Evolutionary conservation across 208 protist species (phyloP).

Genomic region (Entamoeba moshkovskii): DNA sequence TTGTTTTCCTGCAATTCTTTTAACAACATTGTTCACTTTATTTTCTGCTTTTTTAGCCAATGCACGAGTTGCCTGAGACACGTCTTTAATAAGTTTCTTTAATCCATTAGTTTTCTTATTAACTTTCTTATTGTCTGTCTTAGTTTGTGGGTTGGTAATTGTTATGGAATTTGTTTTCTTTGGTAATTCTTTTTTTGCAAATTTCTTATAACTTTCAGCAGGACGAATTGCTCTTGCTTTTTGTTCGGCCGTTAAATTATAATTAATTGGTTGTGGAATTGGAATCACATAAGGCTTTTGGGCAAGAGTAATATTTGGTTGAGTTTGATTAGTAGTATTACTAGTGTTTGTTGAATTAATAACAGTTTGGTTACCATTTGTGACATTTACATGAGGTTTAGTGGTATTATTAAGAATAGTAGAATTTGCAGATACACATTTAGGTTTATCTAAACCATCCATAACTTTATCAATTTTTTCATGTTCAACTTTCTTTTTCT

Average conservation of each 20-base stretch:
- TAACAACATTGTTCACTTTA: background rate
- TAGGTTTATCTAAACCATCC: background rate
- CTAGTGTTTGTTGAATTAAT: background rate
- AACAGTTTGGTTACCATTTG: background rate
- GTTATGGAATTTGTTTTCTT: background rate
- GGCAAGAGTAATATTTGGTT: background rate
- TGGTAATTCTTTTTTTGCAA: background rate
- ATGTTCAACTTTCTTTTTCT: background rate
- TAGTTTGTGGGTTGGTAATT: background rate
- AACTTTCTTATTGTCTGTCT: background rate
- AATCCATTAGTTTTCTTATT: background rate
- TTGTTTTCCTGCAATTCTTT: background rate
- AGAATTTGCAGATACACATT: background rate
- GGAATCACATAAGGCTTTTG: background rate
- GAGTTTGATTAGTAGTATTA: background rate
- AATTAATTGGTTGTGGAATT: background rate
- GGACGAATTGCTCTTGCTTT: background rate
- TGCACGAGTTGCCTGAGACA: background rate
- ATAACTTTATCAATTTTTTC: background rate
- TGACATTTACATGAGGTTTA: too few relatives aligned
- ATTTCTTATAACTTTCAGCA: background rate
- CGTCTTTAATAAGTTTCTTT: background rate
- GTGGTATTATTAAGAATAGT: too few relatives aligned
- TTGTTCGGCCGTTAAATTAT: background rate
- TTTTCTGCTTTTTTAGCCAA: background rate